These are phyloP conservation scores for Suillus luteus DNA, from an alignment of 768 basidiomycete species.

Conservation along the genomic window DNA sequence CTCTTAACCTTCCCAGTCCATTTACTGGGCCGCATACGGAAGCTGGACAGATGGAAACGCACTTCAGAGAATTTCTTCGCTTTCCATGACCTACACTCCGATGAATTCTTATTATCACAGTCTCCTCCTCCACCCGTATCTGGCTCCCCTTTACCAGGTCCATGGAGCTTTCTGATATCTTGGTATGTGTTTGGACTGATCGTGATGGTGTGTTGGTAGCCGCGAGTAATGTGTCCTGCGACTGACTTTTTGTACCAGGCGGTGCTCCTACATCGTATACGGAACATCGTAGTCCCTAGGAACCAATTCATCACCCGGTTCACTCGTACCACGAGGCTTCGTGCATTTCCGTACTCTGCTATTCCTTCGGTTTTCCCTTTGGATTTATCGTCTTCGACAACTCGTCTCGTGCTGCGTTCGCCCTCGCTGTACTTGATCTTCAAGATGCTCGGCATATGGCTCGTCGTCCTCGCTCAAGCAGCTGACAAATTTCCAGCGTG, in stretches of 20 bases:
- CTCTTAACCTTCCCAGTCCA: constrained; percentile 45
- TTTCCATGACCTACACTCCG: constrained; percentile 13
- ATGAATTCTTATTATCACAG: constrained; percentile 9
- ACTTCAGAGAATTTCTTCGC: constrained; percentile 18
- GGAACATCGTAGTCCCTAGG: constrained; percentile 73
- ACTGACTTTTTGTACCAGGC: constrained; percentile 42
- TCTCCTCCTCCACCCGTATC: constrained; percentile 16
- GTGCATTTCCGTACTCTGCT: constrained; percentile 25
- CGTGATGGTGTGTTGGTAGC: constrained; percentile 51
- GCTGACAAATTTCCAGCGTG: constrained; percentile 42
- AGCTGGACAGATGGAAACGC: constrained; percentile 36
- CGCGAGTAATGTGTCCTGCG: background rate
- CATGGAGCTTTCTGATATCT: constrained; percentile 74
- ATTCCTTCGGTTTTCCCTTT: constrained; percentile 58
- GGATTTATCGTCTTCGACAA: constrained; percentile 58
- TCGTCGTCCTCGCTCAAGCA: constrained; percentile 58
- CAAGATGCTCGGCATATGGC: constrained; percentile 60
- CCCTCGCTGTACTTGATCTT: constrained; percentile 65
- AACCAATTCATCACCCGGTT: constrained; percentile 22
- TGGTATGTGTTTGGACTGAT: constrained; percentile 70
- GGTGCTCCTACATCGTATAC: constrained; percentile 72
- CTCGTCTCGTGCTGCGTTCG: constrained; percentile 59
- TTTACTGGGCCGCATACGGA: constrained; percentile 41
- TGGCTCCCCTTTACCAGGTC: constrained; percentile 48
- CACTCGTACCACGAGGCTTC: constrained; percentile 29